These are phyloP conservation scores for Irpex sp. DNA, from an alignment of 1,284 basidiomycete genomes.

Conservation along the genomic window DNA sequence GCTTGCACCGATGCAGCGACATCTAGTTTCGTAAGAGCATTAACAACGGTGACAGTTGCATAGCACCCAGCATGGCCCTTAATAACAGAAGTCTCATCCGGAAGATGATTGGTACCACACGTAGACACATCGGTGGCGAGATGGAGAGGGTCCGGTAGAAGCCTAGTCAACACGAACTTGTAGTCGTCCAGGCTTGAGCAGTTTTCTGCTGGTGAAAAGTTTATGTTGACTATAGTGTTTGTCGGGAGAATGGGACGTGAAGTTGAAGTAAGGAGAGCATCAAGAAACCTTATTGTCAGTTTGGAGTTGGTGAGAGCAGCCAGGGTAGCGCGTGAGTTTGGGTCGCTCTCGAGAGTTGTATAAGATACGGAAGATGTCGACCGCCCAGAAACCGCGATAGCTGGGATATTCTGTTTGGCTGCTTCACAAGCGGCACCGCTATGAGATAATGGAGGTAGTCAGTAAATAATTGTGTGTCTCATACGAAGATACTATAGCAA, in stretches of 20 bases:
- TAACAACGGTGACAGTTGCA: slow-evolving; percentile 44
- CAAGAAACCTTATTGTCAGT: slow-evolving; percentile 38
- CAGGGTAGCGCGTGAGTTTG: slow-evolving; percentile 29
- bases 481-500: slow-evolving; percentile 45
- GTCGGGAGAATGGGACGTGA: slow-evolving; percentile 38
- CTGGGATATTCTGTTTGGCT: slow-evolving; percentile 42
- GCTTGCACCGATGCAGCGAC: slow-evolving; percentile 33
- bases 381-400: slow-evolving; percentile 45
- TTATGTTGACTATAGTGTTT: slow-evolving; percentile 45
- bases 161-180: slow-evolving; percentile 44
- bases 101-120: slow-evolving; percentile 40
- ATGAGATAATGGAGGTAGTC: neutral
- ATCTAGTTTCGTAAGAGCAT: slow-evolving; percentile 24
- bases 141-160: slow-evolving; percentile 24
- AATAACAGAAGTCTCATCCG: slow-evolving; percentile 37
- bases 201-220: slow-evolving; percentile 39
- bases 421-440: slow-evolving; percentile 49
- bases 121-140: slow-evolving; percentile 36
- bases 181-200: slow-evolving; percentile 36
- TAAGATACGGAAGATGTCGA: slow-evolving; percentile 41
- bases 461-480: neutral
- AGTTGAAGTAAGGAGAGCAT: slow-evolving; percentile 31
- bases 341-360: slow-evolving; percentile 37
- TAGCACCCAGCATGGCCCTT: slow-evolving; percentile 32
- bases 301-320: slow-evolving; percentile 40